Evolutionary conservation across 2,329 filamentous ascomycete genomes (phyloP), one percentile per base, ranked within the genome.

Genomic region (Calcarisporium arbuscula): DNA sequence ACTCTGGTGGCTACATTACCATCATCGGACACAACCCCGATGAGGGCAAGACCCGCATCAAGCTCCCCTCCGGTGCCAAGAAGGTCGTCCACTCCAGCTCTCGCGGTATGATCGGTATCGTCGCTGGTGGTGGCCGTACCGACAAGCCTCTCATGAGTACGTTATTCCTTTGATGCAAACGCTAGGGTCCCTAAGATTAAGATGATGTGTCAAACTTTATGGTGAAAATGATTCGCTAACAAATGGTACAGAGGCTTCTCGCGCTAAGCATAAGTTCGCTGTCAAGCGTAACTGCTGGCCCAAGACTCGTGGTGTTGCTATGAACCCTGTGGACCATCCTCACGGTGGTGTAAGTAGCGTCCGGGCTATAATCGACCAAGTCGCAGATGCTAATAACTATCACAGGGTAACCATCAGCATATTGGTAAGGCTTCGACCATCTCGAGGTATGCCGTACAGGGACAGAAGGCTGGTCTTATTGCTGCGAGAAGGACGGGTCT

Each of bases 301-400:
- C 74, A 95, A 94, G 86, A 98, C 92, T 80, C 90, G 92, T 92
- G 92, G 92, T 95, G 92, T 98, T 83, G 92, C 92, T 72, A 98
- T 98, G 92, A 98, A 98, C 78, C 92, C 92, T 61, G 92, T 98
- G 62, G 92, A 98, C 75, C 92, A 98, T 81, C 85, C 85, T 70
- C 85, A 92, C 82, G 85, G 85, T 85, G 85, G 83, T 86, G 74
- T 76, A 76, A 57, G 72, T 77, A 56, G 38, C 32, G 31, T 30
- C 36, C 5, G 28, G 14, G 6, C 19, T 10, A 26, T 41, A 38
- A 40, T 25, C 4, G 4, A 23, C 26, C 39, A 21, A 18, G 14
- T 9, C n/a, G 15, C 31, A 41, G 43, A 47, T 47, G 46, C 69
- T 76, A 62, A 77, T 65, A 57, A 46, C 36, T 41, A 41, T 32